Conservation (phyloP, 176 grass and related monocot species). For the Carex scoparia region DNA sequence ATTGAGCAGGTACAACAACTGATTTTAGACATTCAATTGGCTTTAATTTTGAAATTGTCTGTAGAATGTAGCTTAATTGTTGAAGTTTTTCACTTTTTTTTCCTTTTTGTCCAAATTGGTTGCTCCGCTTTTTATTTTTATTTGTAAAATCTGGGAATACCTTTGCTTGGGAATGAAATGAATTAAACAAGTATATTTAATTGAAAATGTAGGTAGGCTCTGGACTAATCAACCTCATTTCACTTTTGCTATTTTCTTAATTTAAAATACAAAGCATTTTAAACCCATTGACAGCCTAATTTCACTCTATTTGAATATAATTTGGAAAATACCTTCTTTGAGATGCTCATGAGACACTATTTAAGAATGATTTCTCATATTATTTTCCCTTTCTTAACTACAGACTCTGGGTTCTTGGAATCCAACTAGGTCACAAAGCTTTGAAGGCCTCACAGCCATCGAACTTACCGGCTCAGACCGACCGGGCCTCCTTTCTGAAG, state of each 20-base stretch:
- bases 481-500: conserved; percentile 80
- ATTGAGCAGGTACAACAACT: conserved; percentile 50
- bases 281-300: neutral
- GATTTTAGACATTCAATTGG: neutral
- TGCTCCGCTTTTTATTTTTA: neutral
- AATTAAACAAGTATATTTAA: neutral
- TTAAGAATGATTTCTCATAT: neutral
- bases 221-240: neutral
- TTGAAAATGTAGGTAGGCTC: neutral
- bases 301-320: neutral
- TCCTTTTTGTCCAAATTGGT: neutral
- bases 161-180: neutral
- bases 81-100: neutral
- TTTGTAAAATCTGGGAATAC: neutral
- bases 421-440: conserved; percentile 28
- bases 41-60: neutral
- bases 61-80: conserved; percentile 1
- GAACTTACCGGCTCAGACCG: conserved; percentile 81
- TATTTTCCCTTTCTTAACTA: neutral
- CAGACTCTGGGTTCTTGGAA: conserved; percentile 75
- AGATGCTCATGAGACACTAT: neutral
- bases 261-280: neutral
- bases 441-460: conserved; percentile 42
- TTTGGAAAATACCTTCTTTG: neutral
- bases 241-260: neutral